These are phyloP conservation scores for Pneumocystis oryctolagi DNA, from an alignment of 1,139 yeast species.

Conservation along the genomic window DNA sequence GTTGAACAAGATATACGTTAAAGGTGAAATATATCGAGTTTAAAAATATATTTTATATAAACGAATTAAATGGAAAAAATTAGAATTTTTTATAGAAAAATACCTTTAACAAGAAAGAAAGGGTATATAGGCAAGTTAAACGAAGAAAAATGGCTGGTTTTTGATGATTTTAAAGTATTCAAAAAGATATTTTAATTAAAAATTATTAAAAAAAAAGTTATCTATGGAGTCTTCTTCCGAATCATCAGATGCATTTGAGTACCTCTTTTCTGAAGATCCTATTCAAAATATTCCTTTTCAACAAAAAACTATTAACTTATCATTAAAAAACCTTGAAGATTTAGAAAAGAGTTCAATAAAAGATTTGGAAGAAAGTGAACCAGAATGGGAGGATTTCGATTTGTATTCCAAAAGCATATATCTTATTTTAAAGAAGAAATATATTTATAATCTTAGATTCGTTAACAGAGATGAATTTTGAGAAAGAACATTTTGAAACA, in stretches of 20 bases:
- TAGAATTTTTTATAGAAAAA: too few species aligned
- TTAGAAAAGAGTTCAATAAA: not conserved
- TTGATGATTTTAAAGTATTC: too few species aligned
- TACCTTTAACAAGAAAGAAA: too few species aligned
- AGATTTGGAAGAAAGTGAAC: not conserved
- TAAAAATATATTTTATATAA: too few species aligned
- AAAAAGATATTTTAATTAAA: not conserved
- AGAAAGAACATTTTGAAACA: not conserved
- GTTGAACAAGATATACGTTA: not conserved
- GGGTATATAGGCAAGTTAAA: too few species aligned
- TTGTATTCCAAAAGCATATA: not conserved
- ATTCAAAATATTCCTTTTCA: not conserved
- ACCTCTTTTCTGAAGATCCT: not conserved
- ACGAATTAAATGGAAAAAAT: too few species aligned
- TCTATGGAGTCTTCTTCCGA: not conserved
- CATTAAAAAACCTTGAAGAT: not conserved
- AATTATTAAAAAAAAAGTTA: not conserved
- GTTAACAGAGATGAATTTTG: not conserved
- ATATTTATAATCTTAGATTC: not conserved
- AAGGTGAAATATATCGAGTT: too few species aligned
- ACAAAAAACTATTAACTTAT: not conserved
- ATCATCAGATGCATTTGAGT: not conserved
- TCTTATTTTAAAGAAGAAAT: not conserved
- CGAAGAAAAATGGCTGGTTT: too few species aligned
- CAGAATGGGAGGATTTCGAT: not conserved